Conservation (phyloP, 2,329 filamentous ascomycete genomes). For the Karstenula rhodostoma region DNA sequence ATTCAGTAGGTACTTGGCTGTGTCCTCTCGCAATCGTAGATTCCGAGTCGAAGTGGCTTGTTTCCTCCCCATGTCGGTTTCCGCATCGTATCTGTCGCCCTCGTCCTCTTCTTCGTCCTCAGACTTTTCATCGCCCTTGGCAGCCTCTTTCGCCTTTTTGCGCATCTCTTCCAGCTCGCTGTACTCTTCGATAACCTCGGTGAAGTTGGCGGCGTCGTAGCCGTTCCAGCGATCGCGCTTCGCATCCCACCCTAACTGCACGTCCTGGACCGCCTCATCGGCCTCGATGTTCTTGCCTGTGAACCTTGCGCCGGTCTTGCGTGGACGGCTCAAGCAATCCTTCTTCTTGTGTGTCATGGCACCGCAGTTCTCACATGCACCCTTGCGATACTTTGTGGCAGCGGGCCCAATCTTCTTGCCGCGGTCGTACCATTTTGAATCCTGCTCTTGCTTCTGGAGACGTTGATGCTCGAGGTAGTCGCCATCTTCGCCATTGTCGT, state of each 20-base stretch:
- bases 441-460: slow-evolving; percentile 73
- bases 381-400: slow-evolving; percentile 96
- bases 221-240: slow-evolving; percentile 98
- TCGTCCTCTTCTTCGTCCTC: slow-evolving; percentile 61
- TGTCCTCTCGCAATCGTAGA: slow-evolving; percentile 91
- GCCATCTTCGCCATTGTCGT: slow-evolving; percentile 69
- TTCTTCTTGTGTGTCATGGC: slow-evolving; percentile 96
- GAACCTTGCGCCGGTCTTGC: slow-evolving; percentile 89
- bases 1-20: slow-evolving; percentile 94
- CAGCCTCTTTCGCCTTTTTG: slow-evolving; percentile 53
- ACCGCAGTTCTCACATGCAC: slow-evolving; percentile 98
- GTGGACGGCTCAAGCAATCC: slow-evolving; percentile 87
- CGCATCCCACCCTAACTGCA: slow-evolving; percentile 92
- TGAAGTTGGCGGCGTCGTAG: slow-evolving; percentile 90
- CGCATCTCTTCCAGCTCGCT: slow-evolving; percentile 83
- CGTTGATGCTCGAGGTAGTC: slow-evolving; percentile 98
- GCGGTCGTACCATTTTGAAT: slow-evolving; percentile 90
- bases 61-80: slow-evolving; percentile 94
- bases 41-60: slow-evolving; percentile 91
- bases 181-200: slow-evolving; percentile 86
- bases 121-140: slow-evolving; percentile 55
- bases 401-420: slow-evolving; percentile 84
- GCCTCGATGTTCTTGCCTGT: slow-evolving; percentile 93
- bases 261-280: slow-evolving; percentile 85
- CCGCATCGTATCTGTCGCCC: slow-evolving; percentile 81